Percentiles rank a stretch among this genome's conserved stretches.
Conservation (phyloP, 202 grass and related monocot species). For the Hordeum pubiflorum region DNA sequence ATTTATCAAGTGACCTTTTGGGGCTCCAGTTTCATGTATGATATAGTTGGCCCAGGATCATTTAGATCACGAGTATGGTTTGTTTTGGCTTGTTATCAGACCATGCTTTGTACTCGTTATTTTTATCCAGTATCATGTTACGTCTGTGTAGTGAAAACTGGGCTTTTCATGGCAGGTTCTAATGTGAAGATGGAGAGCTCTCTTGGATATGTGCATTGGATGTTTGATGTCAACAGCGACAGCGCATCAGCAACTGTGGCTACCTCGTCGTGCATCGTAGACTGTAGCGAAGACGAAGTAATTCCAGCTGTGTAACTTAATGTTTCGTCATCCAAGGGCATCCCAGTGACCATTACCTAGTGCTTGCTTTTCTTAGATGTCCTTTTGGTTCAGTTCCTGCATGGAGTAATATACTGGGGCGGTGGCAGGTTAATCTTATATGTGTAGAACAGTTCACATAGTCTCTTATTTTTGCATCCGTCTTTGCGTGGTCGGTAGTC, state of each 20-base stretch:
- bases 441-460: background rate
- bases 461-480: background rate
- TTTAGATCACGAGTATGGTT: background rate
- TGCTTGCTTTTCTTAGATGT: slow-evolving; percentile 6
- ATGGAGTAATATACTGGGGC: background rate
- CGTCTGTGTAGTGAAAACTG: background rate
- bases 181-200: slow-evolving; percentile 12
- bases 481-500: background rate
- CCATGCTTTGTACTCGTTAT: background rate
- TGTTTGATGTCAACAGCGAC: slow-evolving; percentile 2
- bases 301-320: background rate
- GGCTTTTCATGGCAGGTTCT: slow-evolving; percentile 22
- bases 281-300: slow-evolving; percentile 4
- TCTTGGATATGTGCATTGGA: background rate
- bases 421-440: background rate
- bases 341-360: background rate
- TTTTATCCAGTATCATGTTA: slow-evolving; percentile 12
- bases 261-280: slow-evolving; percentile 28
- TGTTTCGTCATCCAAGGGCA: background rate
- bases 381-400: background rate
- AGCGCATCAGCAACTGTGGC: background rate
- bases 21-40: background rate
- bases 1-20: background rate
- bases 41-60: background rate
- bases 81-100: background rate